Evolutionary conservation across 2,329 filamentous ascomycete species (phyloP).

Genomic region (Periconia digitata): DNA sequence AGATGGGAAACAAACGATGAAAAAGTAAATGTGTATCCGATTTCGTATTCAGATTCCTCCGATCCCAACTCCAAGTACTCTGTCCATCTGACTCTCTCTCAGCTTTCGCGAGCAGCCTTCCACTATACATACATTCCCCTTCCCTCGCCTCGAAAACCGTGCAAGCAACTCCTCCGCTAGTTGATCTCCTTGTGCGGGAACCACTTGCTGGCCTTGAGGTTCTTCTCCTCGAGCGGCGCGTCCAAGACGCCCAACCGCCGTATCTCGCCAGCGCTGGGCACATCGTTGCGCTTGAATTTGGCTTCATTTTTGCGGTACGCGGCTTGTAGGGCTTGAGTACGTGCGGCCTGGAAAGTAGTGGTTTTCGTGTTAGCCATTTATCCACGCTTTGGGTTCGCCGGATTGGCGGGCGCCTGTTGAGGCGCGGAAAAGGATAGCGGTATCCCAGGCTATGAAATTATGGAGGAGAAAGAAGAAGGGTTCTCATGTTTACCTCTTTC

Average conservation of each 20-base stretch:
- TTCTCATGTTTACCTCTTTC: conserved; percentile 97
- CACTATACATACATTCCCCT: not conserved
- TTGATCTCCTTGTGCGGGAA: conserved; percentile 48
- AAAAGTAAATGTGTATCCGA: too few species aligned
- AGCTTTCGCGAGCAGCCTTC: too few species aligned
- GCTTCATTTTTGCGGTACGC: conserved; percentile 80
- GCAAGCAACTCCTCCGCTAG: conserved; percentile 11
- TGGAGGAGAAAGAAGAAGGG: too few species aligned
- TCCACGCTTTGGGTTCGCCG: too few species aligned
- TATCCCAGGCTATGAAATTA: too few species aligned
- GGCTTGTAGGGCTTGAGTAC: conserved; percentile 75
- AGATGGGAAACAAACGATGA: too few species aligned
- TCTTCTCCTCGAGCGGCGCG: conserved; percentile 72
- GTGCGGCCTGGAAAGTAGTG: conserved; percentile 63
- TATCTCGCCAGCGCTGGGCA: conserved; percentile 82
- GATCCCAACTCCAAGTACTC: too few species aligned
- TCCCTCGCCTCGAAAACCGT: not conserved
- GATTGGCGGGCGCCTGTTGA: not conserved
- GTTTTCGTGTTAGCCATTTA: not conserved
- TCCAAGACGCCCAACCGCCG: conserved; percentile 80
- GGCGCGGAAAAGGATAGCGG: not conserved
- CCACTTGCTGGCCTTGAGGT: conserved; percentile 48
- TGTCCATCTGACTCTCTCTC: too few species aligned
- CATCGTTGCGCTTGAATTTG: conserved; percentile 74
- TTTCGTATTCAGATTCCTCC: too few species aligned